Conservation (phyloP, 345 rosid genomes). For the Murraya paniculata region DNA sequence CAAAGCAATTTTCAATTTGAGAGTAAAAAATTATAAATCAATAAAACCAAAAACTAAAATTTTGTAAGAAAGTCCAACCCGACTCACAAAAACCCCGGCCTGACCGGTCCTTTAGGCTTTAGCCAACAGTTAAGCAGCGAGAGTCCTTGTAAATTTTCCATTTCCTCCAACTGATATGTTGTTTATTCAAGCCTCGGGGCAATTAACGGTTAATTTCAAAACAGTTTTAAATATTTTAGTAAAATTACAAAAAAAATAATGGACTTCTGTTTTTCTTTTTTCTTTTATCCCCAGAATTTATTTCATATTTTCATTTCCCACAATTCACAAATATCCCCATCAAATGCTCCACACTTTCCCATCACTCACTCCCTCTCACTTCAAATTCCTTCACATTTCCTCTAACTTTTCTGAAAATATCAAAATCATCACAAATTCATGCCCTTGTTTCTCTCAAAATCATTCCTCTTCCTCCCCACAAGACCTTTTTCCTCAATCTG, state of each 20-base stretch:
- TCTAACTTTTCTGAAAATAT: neutral
- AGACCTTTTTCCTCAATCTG: slow-evolving; percentile 23
- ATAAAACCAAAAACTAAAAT: too few species aligned
- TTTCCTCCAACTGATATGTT: too few species aligned
- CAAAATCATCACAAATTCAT: neutral
- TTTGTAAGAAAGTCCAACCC: too few species aligned
- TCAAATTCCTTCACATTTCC: neutral
- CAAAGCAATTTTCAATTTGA: too few species aligned
- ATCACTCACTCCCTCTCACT: neutral
- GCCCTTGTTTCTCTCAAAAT: slow-evolving; percentile 23
- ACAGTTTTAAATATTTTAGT: too few species aligned
- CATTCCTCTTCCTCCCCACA: slow-evolving; percentile 24
- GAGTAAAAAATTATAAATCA: too few species aligned
- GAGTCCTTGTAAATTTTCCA: too few species aligned
- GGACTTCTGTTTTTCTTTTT: neutral
- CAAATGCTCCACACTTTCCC: neutral
- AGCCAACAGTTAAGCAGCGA: too few species aligned
- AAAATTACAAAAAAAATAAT: neutral
- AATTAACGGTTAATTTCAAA: too few species aligned
- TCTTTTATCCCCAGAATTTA: neutral
- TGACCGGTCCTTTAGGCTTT: too few species aligned
- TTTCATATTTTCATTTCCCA: neutral
- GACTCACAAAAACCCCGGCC: too few species aligned
- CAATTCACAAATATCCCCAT: neutral
- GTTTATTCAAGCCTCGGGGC: too few species aligned